Evolutionary conservation across 2,329 filamentous ascomycete species (phyloP).

Genomic region (Aschersonia sp.): DNA sequence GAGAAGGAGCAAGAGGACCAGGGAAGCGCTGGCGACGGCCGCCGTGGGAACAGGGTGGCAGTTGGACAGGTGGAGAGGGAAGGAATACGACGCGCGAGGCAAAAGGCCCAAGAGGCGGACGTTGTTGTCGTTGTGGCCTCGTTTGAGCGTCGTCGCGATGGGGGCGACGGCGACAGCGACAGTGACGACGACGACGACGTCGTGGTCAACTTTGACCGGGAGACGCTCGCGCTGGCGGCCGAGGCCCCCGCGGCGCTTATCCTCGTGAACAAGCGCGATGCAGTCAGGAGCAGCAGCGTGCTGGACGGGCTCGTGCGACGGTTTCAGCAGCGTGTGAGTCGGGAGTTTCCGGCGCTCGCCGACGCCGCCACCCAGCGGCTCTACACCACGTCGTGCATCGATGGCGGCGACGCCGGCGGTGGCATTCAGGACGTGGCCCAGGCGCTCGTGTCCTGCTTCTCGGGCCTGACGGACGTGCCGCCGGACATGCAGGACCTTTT

Average conservation of each 20-base stretch:
- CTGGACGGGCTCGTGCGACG: slow-evolving; percentile 22
- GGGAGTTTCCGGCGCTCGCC: slow-evolving; percentile 10
- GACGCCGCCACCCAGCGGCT: slow-evolving; percentile 21
- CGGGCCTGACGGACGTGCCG: slow-evolving; percentile 53
- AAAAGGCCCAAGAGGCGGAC: slow-evolving; percentile 70
- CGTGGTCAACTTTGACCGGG: slow-evolving; percentile 35
- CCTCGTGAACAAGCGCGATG: slow-evolving; percentile 49
- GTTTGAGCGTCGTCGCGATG: slow-evolving; percentile 37
- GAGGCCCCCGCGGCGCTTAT: slow-evolving; percentile 34
- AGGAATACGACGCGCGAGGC: slow-evolving; percentile 75
- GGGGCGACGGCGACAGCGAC: slow-evolving; percentile 1
- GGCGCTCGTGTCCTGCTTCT: slow-evolving; percentile 53
- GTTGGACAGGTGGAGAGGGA: slow-evolving; percentile 74
- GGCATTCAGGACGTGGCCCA: slow-evolving; percentile 51
- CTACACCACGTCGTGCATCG: slow-evolving; percentile 55
- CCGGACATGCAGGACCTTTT: slow-evolving; percentile 68
- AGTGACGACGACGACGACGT: background rate
- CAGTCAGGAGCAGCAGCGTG: slow-evolving; percentile 16
- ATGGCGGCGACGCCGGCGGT: slow-evolving; percentile 24
- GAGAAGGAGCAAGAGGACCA: slow-evolving; percentile 1
- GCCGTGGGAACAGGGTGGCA: background rate
- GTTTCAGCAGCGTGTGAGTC: slow-evolving; percentile 18
- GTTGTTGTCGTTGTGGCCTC: slow-evolving; percentile 71
- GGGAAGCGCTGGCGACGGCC: too few species aligned
- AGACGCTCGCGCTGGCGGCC: slow-evolving; percentile 39